These are phyloP conservation scores for Cucurbita moschata DNA, from an alignment of 306 rosid genomes.

Conservation along the genomic window DNA sequence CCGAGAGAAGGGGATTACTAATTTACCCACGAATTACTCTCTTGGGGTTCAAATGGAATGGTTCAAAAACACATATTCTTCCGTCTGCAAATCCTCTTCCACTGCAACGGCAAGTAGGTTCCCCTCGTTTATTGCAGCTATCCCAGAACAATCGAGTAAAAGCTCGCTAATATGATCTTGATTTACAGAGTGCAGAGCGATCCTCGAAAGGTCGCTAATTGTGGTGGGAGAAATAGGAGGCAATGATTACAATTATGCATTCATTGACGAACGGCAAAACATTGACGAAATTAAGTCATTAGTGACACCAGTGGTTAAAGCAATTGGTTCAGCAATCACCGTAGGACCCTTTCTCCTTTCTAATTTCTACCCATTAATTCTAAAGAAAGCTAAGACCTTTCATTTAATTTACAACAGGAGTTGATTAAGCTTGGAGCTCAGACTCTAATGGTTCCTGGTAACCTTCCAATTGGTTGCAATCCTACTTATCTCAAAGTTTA, in stretches of 20 bases:
- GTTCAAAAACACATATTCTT: slow-evolving; percentile 25
- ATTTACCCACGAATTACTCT: slow-evolving; percentile 13
- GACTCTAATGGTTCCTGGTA: too few relatives aligned
- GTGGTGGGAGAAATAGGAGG: slow-evolving; percentile 53
- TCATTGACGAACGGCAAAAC: background rate
- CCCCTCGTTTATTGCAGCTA: too few relatives aligned
- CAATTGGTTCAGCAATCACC: slow-evolving; percentile 11
- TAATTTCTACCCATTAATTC: too few relatives aligned
- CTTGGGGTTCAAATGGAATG: slow-evolving; percentile 31
- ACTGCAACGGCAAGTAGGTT: slow-evolving; percentile 13
- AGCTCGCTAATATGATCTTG: too few relatives aligned
- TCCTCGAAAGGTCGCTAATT: slow-evolving; percentile 26
- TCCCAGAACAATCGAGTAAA: too few relatives aligned
- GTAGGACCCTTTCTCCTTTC: too few relatives aligned
- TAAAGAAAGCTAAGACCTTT: too few relatives aligned
- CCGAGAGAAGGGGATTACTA: slow-evolving; percentile 5
- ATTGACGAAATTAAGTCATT: slow-evolving; percentile 14
- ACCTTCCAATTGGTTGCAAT: slow-evolving; percentile 13
- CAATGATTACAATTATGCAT: slow-evolving; percentile 30
- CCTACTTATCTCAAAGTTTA: slow-evolving; percentile 11
- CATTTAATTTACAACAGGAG: too few relatives aligned
- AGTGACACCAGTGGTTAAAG: slow-evolving; percentile 23
- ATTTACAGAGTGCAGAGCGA: slow-evolving; percentile 19
- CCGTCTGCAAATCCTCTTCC: slow-evolving; percentile 8
- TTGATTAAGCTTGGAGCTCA: too few relatives aligned